Conservation (phyloP, 2,329 filamentous ascomycete species). For the Fusarium annulatum region DNA sequence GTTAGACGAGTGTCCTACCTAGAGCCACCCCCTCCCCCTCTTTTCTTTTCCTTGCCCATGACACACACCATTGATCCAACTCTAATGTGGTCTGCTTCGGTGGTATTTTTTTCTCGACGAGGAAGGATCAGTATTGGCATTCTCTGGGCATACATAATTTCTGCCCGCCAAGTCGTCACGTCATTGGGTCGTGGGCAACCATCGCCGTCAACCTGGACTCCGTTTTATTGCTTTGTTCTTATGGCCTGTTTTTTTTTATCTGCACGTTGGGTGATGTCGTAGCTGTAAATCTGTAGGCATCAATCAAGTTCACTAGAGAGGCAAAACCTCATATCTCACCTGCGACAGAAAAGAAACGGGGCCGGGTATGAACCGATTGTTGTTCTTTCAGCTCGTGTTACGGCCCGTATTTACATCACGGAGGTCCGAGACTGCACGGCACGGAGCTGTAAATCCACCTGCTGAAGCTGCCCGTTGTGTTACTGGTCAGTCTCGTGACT, state of each 20-base stretch:
- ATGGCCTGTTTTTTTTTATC: constrained; percentile 21
- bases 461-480: not conserved
- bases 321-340: not conserved
- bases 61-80: constrained; percentile 23
- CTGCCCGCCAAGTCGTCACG: constrained; percentile 10
- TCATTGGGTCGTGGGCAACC: constrained; percentile 28
- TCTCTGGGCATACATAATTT: constrained; percentile 39
- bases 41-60: not conserved
- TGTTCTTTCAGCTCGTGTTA: not conserved
- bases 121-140: constrained; percentile 35
- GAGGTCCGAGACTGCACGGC: constrained; percentile 20
- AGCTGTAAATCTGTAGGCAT: not conserved
- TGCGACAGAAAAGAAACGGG: constrained; percentile 4
- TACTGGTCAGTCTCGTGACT: constrained; percentile 35
- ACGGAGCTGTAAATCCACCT: constrained; percentile 9
- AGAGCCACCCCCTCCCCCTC: constrained; percentile 12
- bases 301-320: not conserved
- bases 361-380: constrained; percentile 15
- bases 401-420: constrained; percentile 12
- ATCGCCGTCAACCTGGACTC: constrained; percentile 5
- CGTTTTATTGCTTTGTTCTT: constrained; percentile 24
- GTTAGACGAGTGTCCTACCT: constrained; percentile 31
- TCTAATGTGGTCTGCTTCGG: constrained; percentile 6
- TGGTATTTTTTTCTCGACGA: constrained; percentile 22
- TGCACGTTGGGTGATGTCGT: constrained; percentile 23